phyloP scores from a whole-genome alignment of 768 basidiomycete species.

The Kondoa malvinella region DNA sequence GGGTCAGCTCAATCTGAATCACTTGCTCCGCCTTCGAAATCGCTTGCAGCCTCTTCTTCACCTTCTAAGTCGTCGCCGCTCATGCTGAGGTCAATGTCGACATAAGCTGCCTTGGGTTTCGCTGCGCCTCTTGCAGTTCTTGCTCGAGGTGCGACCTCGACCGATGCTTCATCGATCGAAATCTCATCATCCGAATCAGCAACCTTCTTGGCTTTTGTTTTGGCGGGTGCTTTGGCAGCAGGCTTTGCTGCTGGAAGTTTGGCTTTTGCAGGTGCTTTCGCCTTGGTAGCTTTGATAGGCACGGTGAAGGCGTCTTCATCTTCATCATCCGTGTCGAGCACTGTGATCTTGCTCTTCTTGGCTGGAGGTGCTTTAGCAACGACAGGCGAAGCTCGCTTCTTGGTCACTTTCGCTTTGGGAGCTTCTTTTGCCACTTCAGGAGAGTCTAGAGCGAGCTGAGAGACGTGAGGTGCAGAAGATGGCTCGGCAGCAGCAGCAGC shows the following conservation, averaged over 20 bases:
- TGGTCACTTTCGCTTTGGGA: background rate
- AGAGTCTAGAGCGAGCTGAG: background rate
- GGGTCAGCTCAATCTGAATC: constrained; percentile 8
- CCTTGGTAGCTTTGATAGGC: constrained; percentile 8
- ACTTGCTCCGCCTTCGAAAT: background rate
- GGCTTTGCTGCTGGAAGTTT: constrained; percentile 12
- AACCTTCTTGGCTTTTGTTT: constrained; percentile 18
- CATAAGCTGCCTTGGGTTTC: background rate
- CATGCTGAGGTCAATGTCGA: background rate
- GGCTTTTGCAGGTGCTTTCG: constrained; percentile 23
- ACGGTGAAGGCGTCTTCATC: constrained; percentile 6
- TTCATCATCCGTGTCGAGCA: background rate
- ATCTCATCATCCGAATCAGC: background rate
- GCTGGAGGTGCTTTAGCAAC: background rate
- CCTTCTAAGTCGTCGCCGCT: background rate
- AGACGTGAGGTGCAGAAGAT: background rate
- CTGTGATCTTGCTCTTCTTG: background rate
- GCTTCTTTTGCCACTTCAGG: background rate
- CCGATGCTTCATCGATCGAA: background rate
- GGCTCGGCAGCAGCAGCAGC: background rate
- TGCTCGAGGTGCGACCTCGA: background rate
- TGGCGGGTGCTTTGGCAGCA: constrained; percentile 16
- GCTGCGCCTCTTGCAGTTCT: background rate
- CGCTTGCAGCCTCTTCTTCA: background rate
- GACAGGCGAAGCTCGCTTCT: constrained; percentile 2